Evolutionary conservation across 768 basidiomycete genomes (phyloP).

Genomic region (Hygrophorus pudorinus): DNA sequence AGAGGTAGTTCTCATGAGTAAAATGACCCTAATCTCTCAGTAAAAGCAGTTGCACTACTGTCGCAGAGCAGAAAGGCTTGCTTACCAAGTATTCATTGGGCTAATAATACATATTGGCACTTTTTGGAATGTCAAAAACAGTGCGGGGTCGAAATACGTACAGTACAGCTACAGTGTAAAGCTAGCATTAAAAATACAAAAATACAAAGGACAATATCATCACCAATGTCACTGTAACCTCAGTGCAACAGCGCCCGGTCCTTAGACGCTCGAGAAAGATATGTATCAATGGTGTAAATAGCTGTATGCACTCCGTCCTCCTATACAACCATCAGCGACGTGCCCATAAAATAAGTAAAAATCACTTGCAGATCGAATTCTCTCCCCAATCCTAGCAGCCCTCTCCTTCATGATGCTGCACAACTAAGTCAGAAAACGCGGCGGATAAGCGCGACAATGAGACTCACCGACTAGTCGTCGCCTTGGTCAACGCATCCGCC

Average conservation of each 20-base stretch:
- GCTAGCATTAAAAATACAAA: too few relatives aligned
- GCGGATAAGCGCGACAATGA: neutral
- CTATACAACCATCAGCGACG: slow-evolving; percentile 17
- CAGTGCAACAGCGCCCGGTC: slow-evolving; percentile 8
- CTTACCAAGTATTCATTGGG: too few relatives aligned
- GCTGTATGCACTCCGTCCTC: slow-evolving; percentile 53
- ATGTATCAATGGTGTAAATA: slow-evolving; percentile 44
- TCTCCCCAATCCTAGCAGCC: slow-evolving; percentile 32
- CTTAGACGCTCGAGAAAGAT: slow-evolving; percentile 27
- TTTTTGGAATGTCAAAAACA: too few relatives aligned
- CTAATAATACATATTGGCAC: too few relatives aligned
- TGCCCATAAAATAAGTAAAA: neutral
- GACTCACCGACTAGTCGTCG: slow-evolving; percentile 41
- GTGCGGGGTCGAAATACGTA: too few relatives aligned
- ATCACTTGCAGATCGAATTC: slow-evolving; percentile 24
- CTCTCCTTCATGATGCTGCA: slow-evolving; percentile 50
- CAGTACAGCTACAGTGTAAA: too few relatives aligned
- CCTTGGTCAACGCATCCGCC: slow-evolving; percentile 43
- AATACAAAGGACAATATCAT: too few relatives aligned
- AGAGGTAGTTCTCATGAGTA: too few relatives aligned
- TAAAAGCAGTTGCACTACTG: too few relatives aligned
- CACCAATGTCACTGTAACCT: too few relatives aligned
- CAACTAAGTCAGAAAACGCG: neutral
- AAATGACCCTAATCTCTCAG: too few relatives aligned
- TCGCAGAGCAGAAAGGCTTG: too few relatives aligned